Base-by-base conservation (phyloP, 192 early-diverging fungal genomes). In the Coemansia sp. region DNA sequence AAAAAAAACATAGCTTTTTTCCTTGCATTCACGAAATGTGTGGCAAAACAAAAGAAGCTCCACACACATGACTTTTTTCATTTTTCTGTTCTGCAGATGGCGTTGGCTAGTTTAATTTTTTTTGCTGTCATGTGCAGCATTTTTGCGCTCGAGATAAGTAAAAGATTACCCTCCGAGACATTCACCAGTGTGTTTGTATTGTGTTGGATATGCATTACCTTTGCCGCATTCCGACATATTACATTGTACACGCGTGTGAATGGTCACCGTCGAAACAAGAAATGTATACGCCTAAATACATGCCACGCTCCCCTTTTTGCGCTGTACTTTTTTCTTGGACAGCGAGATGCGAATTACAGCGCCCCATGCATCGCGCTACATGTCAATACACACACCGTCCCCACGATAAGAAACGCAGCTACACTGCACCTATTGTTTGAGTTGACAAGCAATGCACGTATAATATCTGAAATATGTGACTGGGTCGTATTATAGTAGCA, bases 11-110 rank as follows among this genome's bases (percentile, higher is more conserved):
- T n/a, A n/a, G n/a, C n/a, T n/a, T n/a, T n/a, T 45, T 45, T 45
- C 43, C 16, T 45, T 45, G 43, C 43, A 45, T 13, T 13, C 43
- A n/a, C 29, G 29, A 45, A 5, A 45, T 45, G 43, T 45, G 43
- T 45, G 43, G 43, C 43, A 45, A 45, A 45, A 16, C 29, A 6
- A 32, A 32, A 32, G 29, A 45, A 45, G 43, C 43, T 13, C 43
- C 5, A 45, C n/a, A n/a, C 43, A 45, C 14, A 16, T 43, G 14
- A 14, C 14, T n/a, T n/a, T 45, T 13, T 45, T 45, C 43, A n/a
- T 45, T 45, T 45, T 45, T 32, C 43, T 45, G 43, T 45, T 45
- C 43, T n/a, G 43, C 43, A n/a, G n/a, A 45, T n/a, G n/a, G 43
- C 16, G 3, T n/a, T 45, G 43, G 5, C n/a, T 45, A n/a, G 12